phyloP scores from a whole-genome alignment of 2,329 filamentous ascomycete species.

The Alternaria atra region DNA sequence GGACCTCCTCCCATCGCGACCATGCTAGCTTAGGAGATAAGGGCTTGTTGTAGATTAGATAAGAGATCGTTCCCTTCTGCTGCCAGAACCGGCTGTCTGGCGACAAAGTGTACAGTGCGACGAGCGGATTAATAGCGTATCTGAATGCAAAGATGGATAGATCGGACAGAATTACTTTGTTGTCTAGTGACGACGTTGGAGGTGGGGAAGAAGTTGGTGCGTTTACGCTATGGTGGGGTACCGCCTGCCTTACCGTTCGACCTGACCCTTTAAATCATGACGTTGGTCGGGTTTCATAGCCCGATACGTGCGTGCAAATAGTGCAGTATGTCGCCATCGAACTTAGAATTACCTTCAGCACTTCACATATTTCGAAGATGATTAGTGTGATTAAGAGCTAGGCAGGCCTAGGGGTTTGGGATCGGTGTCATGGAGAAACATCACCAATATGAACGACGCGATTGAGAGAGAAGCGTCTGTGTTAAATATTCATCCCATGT shows the following conservation, averaged over 20 bases:
- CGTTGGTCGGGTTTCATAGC: slow-evolving; percentile 2
- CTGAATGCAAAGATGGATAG: not conserved
- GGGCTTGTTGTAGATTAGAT: not conserved
- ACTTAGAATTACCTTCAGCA: not conserved
- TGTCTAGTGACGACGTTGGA: not conserved
- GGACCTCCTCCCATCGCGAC: slow-evolving; percentile 58
- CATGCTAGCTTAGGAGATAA: slow-evolving; percentile 20
- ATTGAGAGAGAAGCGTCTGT: not conserved
- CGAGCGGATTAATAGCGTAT: not conserved
- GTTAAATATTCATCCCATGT: not conserved
- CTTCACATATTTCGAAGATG: not conserved
- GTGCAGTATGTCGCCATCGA: not conserved
- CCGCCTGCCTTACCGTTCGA: not conserved
- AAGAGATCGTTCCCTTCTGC: not conserved
- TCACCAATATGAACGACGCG: not conserved
- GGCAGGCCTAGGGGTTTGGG: not conserved
- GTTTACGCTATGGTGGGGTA: slow-evolving; percentile 8
- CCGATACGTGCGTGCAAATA: not conserved
- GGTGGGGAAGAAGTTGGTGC: not conserved
- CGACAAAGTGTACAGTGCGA: not conserved
- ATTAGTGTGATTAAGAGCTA: not conserved
- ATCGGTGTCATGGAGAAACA: not conserved
- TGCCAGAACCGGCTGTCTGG: not conserved
- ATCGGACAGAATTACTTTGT: not conserved
- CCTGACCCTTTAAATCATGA: not conserved